phyloP scores from a whole-genome alignment of 2,329 filamentous ascomycete genomes.

The Botrytis deweyae region DNA sequence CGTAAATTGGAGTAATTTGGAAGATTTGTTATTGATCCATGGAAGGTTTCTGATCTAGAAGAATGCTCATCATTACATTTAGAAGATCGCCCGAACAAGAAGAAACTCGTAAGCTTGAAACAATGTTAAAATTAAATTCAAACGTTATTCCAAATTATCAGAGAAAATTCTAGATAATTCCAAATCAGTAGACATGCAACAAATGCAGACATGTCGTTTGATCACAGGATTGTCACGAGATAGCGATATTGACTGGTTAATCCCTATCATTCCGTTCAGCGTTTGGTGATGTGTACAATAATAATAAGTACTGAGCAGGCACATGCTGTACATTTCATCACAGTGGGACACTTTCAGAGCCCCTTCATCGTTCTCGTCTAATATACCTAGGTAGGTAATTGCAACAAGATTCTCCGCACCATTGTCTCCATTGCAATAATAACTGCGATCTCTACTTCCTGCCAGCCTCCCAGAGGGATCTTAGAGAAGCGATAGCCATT shows the following conservation, averaged over 20 bases:
- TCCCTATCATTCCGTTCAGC: too few species aligned
- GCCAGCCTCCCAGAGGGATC: too few species aligned
- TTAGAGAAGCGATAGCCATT: too few species aligned
- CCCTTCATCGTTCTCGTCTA: constrained; percentile 1
- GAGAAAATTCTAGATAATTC: constrained; percentile 3
- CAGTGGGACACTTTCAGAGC: neutral
- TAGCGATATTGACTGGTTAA: neutral
- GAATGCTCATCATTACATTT: neutral
- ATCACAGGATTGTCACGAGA: neutral
- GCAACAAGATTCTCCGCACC: neutral
- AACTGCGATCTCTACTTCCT: too few species aligned
- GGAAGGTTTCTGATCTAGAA: neutral
- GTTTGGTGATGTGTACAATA: neutral
- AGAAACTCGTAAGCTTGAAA: neutral
- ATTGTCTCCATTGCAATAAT: neutral
- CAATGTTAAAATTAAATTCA: neutral
- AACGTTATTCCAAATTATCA: neutral
- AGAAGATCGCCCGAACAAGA: neutral
- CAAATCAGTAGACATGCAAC: constrained; percentile 2
- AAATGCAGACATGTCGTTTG: neutral
- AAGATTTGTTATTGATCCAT: neutral
- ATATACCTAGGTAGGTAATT: neutral
- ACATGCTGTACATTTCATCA: neutral
- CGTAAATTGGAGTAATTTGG: neutral
- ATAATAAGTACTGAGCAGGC: neutral